These are phyloP conservation scores for Cutaneotrichosporon dermatis DNA, from an alignment of 1,284 basidiomycete genomes.

Conservation along the genomic window DNA sequence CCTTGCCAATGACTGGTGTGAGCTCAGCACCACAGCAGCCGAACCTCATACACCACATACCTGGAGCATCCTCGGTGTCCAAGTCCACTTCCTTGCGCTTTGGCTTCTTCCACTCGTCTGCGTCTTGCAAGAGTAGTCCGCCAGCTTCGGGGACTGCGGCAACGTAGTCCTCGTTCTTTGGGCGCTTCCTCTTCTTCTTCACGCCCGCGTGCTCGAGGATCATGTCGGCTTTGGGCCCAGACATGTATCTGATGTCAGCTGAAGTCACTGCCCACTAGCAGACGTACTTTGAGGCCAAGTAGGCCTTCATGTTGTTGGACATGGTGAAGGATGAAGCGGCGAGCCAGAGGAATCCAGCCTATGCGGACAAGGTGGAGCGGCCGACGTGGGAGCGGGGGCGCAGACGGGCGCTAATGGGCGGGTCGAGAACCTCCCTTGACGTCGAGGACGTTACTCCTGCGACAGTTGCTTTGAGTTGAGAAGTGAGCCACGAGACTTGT, in stretches of 20 bases:
- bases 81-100: conserved; percentile 29
- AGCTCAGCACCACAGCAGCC: neutral
- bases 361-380: too few species aligned
- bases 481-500: too few species aligned
- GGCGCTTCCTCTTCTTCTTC: conserved; percentile 63
- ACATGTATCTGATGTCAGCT: conserved; percentile 67
- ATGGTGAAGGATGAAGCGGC: conserved; percentile 15
- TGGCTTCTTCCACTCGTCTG: conserved; percentile 54
- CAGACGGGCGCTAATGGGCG: too few species aligned
- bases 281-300: conserved; percentile 51
- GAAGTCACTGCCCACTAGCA: too few species aligned
- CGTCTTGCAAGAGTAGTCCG: conserved; percentile 45
- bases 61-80: conserved; percentile 48
- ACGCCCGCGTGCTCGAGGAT: conserved; percentile 68
- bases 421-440: too few species aligned
- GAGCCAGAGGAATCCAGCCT: neutral
- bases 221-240: conserved; percentile 92
- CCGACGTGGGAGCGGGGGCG: too few species aligned
- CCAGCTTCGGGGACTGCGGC: conserved; percentile 19
- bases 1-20: conserved; percentile 38
- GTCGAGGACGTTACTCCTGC: too few species aligned
- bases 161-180: conserved; percentile 56
- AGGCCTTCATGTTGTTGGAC: conserved; percentile 53
- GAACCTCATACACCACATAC: conserved; percentile 29
- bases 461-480: too few species aligned